phyloP scores from a whole-genome alignment of 1,284 basidiomycete species.

The Puccinia horiana region DNA sequence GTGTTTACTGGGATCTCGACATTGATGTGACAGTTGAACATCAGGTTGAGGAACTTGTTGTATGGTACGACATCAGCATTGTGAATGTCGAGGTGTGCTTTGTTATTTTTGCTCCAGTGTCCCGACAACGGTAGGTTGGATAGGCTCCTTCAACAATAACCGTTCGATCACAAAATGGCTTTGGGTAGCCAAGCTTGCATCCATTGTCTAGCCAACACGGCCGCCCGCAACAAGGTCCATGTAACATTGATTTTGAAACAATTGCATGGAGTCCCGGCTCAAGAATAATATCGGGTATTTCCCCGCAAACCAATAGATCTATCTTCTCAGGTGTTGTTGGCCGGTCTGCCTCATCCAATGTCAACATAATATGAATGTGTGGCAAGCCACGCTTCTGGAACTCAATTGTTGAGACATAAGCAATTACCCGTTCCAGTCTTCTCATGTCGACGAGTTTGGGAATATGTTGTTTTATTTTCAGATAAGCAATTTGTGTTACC shows the following conservation, averaged over 20 bases:
- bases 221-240: constrained; percentile 61
- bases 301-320: constrained; percentile 60
- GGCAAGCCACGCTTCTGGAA: constrained; percentile 65
- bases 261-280: constrained; percentile 60
- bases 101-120: background rate
- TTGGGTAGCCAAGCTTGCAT: constrained; percentile 62
- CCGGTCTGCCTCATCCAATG: background rate
- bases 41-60: background rate
- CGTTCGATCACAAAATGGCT: constrained; percentile 59
- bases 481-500: constrained; percentile 61
- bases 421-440: constrained; percentile 58
- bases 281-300: constrained; percentile 60
- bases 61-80: background rate
- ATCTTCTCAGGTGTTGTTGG: constrained; percentile 57
- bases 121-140: background rate
- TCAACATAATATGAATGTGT: constrained; percentile 61
- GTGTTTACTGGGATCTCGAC: background rate
- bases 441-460: constrained; percentile 51
- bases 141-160: constrained; percentile 60
- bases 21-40: background rate
- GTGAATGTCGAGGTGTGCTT: background rate
- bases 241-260: constrained; percentile 61
- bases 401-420: constrained; percentile 62
- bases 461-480: constrained; percentile 60
- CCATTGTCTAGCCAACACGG: constrained; percentile 61